phyloP scores from a whole-genome alignment of 2,329 filamentous ascomycete genomes.

The Aureobasidium mangrovei region DNA sequence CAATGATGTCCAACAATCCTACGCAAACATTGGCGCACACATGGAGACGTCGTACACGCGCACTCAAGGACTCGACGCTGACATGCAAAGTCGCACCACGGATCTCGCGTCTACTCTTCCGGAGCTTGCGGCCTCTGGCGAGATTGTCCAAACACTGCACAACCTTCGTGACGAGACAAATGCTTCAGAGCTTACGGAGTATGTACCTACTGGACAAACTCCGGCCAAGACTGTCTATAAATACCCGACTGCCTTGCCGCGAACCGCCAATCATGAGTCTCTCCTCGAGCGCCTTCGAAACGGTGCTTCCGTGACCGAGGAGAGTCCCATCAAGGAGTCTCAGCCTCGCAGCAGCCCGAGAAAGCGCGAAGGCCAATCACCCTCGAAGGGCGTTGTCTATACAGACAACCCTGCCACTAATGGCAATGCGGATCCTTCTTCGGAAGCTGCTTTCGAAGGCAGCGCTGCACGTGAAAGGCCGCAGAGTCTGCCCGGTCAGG shows the following conservation, averaged over 20 bases:
- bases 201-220: conserved; percentile 75
- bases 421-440: conserved; percentile 10
- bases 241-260: conserved; percentile 71
- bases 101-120: conserved; percentile 53
- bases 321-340: conserved; percentile 18
- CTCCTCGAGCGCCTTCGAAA: conserved; percentile 46
- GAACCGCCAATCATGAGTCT: conserved; percentile 56
- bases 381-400: conserved; percentile 27
- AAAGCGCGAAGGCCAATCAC: conserved; percentile 22
- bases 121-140: conserved; percentile 45
- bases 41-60: conserved; percentile 61
- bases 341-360: conserved; percentile 20
- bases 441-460: not conserved
- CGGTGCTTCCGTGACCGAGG: conserved; percentile 19
- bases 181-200: conserved; percentile 61
- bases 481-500: conserved; percentile 18
- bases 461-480: conserved; percentile 20
- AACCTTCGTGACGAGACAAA: conserved; percentile 63
- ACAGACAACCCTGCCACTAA: conserved; percentile 24
- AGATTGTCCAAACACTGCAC: conserved; percentile 59
- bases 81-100: conserved; percentile 53
- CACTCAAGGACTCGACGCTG: conserved; percentile 58
- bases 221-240: conserved; percentile 72
- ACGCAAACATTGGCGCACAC: conserved; percentile 60
- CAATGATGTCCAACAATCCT: conserved; percentile 61